A percentile compares a stretch with the other conserved stretches of the same genome.
Evolutionary conservation across 148 eudicot genomes (phyloP).

Genomic region (Cornus suecica): DNA sequence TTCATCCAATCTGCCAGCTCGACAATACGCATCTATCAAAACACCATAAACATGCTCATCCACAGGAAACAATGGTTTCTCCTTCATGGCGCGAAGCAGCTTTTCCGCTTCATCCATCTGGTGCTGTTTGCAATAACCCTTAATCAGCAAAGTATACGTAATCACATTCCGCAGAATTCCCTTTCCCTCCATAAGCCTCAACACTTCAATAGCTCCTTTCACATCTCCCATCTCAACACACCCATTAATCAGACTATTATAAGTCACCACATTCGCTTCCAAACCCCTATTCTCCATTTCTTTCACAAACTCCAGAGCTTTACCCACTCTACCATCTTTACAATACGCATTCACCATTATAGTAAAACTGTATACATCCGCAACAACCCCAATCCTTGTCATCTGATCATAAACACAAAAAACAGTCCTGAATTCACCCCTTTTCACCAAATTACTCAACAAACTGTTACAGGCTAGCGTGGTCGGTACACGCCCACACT

Average conservation of each 20-base stretch:
- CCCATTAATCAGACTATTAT: slow-evolving; percentile 49
- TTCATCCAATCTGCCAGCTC: slow-evolving; percentile 56
- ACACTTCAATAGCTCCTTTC: slow-evolving; percentile 40
- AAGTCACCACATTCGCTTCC: slow-evolving; percentile 36
- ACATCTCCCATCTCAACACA: slow-evolving; percentile 35
- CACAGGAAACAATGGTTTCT: slow-evolving; percentile 22
- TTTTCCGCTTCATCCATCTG: slow-evolving; percentile 64
- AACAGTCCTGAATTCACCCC: slow-evolving; percentile 35
- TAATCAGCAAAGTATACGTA: slow-evolving; percentile 60
- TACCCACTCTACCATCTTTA: slow-evolving; percentile 35
- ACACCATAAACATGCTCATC: slow-evolving; percentile 62
- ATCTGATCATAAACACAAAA: slow-evolving; percentile 66
- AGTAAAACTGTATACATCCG: slow-evolving; percentile 66
- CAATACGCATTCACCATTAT: slow-evolving; percentile 79
- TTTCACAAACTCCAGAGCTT: slow-evolving; percentile 29
- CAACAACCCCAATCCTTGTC: slow-evolving; percentile 44
- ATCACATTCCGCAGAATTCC: slow-evolving; percentile 43
- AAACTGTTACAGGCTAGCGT: slow-evolving; percentile 69
- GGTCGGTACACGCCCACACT: slow-evolving; percentile 56
- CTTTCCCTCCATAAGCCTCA: slow-evolving; percentile 50
- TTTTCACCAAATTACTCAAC: slow-evolving; percentile 53
- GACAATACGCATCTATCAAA: slow-evolving; percentile 65
- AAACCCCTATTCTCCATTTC: slow-evolving; percentile 34
- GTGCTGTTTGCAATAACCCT: slow-evolving; percentile 59
- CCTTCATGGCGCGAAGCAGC: slow-evolving; percentile 50